A percentile compares a stretch with the other conserved stretches of the same genome.
These are phyloP conservation scores for Termitomyces sp. DNA, from an alignment of 768 basidiomycete genomes.

Conservation along the genomic window DNA sequence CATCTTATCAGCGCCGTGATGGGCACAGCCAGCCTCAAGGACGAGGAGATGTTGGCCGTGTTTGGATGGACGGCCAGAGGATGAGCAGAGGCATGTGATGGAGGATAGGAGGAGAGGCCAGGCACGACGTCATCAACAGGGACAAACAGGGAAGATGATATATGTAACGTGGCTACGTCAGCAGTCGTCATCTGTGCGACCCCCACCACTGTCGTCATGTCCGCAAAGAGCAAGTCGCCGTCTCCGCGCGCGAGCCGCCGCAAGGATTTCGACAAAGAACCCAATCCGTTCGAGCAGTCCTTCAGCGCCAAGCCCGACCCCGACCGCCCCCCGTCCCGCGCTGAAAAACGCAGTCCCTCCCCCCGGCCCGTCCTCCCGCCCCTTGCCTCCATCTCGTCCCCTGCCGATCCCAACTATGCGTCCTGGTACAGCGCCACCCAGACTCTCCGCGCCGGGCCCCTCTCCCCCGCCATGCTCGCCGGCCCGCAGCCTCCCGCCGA, in stretches of 20 bases:
- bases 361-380: conserved; percentile 76
- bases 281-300: conserved; percentile 93
- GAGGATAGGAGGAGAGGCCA: conserved; percentile 1
- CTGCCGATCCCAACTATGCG: conserved; percentile 52
- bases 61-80: no score
- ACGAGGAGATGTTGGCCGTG: no score
- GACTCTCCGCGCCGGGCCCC: conserved; percentile 86
- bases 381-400: conserved; percentile 71
- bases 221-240: conserved; percentile 31
- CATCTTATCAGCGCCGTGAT: background rate
- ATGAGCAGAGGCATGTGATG: background rate
- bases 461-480: conserved; percentile 94
- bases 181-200: conserved; percentile 40
- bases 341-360: conserved; percentile 32
- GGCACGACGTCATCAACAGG: conserved; percentile 16
- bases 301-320: conserved; percentile 51
- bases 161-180: conserved; percentile 44
- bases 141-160: conserved; percentile 28
- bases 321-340: conserved; percentile 25
- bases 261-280: conserved; percentile 72
- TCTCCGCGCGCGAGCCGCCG: conserved; percentile 32
- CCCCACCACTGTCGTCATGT: conserved; percentile 27
- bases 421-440: conserved; percentile 54
- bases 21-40: background rate
- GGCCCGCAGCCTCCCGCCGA: conserved; percentile 61